These are phyloP conservation scores for Termitomyces sp. DNA, from an alignment of 768 basidiomycete genomes.

Conservation along the genomic window DNA sequence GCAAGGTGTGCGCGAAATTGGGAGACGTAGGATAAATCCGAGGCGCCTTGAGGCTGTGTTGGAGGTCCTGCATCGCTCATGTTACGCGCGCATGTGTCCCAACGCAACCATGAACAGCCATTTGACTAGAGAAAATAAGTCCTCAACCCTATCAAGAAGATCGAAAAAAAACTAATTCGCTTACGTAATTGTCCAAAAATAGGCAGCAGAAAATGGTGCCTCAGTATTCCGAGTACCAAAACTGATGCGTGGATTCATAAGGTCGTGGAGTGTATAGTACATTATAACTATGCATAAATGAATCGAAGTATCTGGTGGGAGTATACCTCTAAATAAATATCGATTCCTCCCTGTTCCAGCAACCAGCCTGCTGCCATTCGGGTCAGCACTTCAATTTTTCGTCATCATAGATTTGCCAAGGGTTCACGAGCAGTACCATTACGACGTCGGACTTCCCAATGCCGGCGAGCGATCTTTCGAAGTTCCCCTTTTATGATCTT, in stretches of 20 bases:
- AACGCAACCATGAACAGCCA: background rate
- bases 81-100: constrained; percentile 8
- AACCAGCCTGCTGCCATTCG: background rate
- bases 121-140: constrained; percentile 2
- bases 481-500: constrained; percentile 52
- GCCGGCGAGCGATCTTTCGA: constrained; percentile 35
- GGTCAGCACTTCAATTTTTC: background rate
- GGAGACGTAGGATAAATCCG: constrained; percentile 14
- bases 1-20: constrained; percentile 28
- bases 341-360: background rate
- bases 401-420: constrained; percentile 27
- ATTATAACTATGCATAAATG: background rate
- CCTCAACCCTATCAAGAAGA: background rate
- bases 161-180: background rate
- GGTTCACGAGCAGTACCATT: constrained; percentile 28
- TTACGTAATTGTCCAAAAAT: background rate
- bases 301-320: background rate
- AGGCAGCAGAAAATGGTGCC: background rate
- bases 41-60: constrained; percentile 4
- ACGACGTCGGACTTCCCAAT: constrained; percentile 34
- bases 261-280: background rate
- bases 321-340: background rate
- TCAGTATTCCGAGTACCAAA: background rate
- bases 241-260: background rate
- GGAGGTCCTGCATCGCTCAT: constrained; percentile 14